A percentile compares a stretch with the other conserved stretches of the same genome.
phyloP scores from a whole-genome alignment of 2,329 filamentous ascomycete species.

The Talaromyces sp. region DNA sequence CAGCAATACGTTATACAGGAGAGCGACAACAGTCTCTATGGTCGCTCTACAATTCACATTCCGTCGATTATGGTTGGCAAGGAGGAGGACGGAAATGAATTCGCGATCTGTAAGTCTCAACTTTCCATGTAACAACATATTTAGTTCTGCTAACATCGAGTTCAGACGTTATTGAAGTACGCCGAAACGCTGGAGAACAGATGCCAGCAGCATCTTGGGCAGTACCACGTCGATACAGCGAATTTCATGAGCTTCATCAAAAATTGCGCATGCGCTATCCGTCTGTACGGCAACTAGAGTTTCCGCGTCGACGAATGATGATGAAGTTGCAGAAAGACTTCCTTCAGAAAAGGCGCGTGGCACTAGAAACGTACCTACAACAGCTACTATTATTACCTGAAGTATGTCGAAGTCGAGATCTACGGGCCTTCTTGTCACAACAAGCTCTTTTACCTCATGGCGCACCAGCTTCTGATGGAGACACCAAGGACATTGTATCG shows the following conservation, averaged over 20 bases:
- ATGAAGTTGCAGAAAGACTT: slow-evolving; percentile 98
- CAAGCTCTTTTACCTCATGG: slow-evolving; percentile 70
- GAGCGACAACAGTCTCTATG: slow-evolving; percentile 94
- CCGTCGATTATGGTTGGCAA: slow-evolving; percentile 89
- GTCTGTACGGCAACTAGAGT: slow-evolving; percentile 84
- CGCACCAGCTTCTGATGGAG: slow-evolving; percentile 61
- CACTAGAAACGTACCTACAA: slow-evolving; percentile 79
- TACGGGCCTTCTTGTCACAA: slow-evolving; percentile 87
- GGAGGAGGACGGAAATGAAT: slow-evolving; percentile 90
- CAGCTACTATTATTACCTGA: slow-evolving; percentile 83
- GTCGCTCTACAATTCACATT: slow-evolving; percentile 82
- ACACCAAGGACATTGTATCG: slow-evolving; percentile 78
- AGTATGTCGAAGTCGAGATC: slow-evolving; percentile 87
- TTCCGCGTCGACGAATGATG: slow-evolving; percentile 85
- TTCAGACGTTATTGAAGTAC: slow-evolving; percentile 81
- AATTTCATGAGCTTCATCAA: slow-evolving; percentile 94
- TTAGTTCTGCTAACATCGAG: neutral
- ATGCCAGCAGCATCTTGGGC: slow-evolving; percentile 96
- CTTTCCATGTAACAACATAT: neutral
- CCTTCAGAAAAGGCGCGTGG: slow-evolving; percentile 78
- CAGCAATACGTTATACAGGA: slow-evolving; percentile 98
- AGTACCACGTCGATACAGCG: slow-evolving; percentile 88
- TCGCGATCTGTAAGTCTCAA: slow-evolving; percentile 67
- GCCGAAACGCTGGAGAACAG: slow-evolving; percentile 83
- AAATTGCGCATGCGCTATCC: slow-evolving; percentile 79